These are phyloP conservation scores for Euphorbia schlechtendalii DNA, from an alignment of 441 rosid genomes.

Conservation along the genomic window DNA sequence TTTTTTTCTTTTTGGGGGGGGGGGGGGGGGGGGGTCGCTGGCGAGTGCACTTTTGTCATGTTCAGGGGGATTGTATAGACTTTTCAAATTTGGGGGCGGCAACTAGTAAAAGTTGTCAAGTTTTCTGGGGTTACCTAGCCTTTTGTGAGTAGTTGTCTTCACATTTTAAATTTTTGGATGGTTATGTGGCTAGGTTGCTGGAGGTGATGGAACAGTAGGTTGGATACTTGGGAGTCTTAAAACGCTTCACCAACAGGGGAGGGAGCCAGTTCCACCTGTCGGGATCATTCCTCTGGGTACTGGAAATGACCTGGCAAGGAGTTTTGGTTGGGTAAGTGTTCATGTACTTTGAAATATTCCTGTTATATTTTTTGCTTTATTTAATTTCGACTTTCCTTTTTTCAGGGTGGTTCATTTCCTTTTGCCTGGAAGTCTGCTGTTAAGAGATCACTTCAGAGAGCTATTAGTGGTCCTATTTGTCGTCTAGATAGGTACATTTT, in stretches of 20 bases:
- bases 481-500: slow-evolving; percentile 66
- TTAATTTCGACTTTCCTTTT: slow-evolving; percentile 17
- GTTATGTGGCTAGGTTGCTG: slow-evolving; percentile 68
- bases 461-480: slow-evolving; percentile 44
- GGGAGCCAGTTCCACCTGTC: slow-evolving; percentile 78
- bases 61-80: too few species aligned
- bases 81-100: too few species aligned
- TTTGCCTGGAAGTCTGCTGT: slow-evolving; percentile 90
- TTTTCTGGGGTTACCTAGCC: too few species aligned
- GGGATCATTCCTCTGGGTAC: slow-evolving; percentile 92
- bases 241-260: slow-evolving; percentile 43
- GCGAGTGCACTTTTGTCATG: too few species aligned
- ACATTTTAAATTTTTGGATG: slow-evolving; percentile 12
- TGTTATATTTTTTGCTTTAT: too few species aligned
- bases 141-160: background rate
- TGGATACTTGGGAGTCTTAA: slow-evolving; percentile 89
- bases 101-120: too few species aligned
- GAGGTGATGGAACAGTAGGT: slow-evolving; percentile 99
- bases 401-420: slow-evolving; percentile 94
- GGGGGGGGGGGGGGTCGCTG: too few species aligned
- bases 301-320: slow-evolving; percentile 88
- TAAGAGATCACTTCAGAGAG: slow-evolving; percentile 64
- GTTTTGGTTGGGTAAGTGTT: slow-evolving; percentile 84
- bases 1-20: too few species aligned
- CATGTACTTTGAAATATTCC: slow-evolving; percentile 14